These are phyloP conservation scores for Carallia brachiata DNA, from an alignment of 345 rosid genomes.

Conservation along the genomic window DNA sequence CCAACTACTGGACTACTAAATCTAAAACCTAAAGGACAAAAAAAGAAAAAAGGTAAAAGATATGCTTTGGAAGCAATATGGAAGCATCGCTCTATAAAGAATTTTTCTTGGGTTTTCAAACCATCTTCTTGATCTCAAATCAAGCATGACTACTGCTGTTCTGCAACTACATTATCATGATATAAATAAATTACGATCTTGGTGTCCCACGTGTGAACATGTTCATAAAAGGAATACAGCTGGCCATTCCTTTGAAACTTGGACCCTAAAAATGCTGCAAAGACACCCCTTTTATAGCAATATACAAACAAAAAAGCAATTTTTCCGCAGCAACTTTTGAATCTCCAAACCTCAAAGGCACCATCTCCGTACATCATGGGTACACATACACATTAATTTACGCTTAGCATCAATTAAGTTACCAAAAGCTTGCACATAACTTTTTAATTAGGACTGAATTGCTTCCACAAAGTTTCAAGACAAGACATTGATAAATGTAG, in stretches of 20 bases:
- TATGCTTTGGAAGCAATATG: neutral
- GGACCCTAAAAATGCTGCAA: neutral
- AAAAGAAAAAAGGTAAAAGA: neutral
- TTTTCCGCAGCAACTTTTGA: conserved; percentile 1
- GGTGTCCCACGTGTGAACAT: conserved; percentile 17
- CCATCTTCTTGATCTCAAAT: neutral
- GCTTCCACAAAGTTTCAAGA: neutral
- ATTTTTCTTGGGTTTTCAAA: neutral
- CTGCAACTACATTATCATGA: neutral
- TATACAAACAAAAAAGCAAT: neutral
- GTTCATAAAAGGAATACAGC: conserved; percentile 9
- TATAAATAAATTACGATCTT: neutral
- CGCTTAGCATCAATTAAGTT: neutral
- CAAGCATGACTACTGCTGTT: no score
- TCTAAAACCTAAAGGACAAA: no score
- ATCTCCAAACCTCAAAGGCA: conserved; percentile 1
- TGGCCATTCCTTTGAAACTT: conserved; percentile 1
- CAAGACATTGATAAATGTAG: conserved; percentile 10
- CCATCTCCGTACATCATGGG: conserved; percentile 3
- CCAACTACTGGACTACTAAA: no score
- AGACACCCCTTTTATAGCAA: neutral
- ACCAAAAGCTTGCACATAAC: neutral
- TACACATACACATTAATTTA: neutral
- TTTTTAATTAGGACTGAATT: neutral
- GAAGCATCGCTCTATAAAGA: neutral